Evolutionary conservation across 345 rosid species (phyloP).

Genomic region (Zanthoxylum bungeanum): DNA sequence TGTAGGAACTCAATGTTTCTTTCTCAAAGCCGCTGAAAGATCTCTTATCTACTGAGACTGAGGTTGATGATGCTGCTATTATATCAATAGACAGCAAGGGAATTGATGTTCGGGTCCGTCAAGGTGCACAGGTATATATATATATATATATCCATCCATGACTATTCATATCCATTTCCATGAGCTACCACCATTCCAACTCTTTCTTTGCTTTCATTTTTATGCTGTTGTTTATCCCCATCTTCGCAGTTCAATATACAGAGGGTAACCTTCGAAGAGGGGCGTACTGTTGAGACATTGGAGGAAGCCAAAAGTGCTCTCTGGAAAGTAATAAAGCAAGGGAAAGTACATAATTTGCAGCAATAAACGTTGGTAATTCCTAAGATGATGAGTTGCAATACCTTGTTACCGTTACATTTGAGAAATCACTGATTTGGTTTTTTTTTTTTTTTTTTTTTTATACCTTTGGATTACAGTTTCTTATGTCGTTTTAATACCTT

Average conservation of each 20-base stretch:
- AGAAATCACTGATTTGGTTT: not conserved
- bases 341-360: conserved; percentile 51
- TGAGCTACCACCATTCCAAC: not conserved
- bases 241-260: conserved; percentile 72
- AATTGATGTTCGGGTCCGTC: conserved; percentile 82
- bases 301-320: conserved; percentile 90
- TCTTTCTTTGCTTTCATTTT: not conserved
- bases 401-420: not conserved
- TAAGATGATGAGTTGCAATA: not conserved
- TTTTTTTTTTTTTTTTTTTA: not conserved
- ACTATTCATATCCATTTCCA: not conserved
- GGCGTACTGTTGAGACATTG: conserved; percentile 61
- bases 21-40: conserved; percentile 83
- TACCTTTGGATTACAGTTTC: not conserved
- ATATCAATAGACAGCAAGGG: conserved; percentile 98
- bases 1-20: conserved; percentile 76
- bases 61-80: conserved; percentile 92
- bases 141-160: conserved; percentile 44
- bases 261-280: conserved; percentile 83
- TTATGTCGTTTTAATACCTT: not conserved
- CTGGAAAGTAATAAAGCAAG: conserved; percentile 65
- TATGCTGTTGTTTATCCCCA: not conserved
- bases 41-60: conserved; percentile 58
- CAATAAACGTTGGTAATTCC: conserved; percentile 12
- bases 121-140: conserved; percentile 83